A percentile compares a stretch with the other conserved stretches of the same genome.
These are phyloP conservation scores for Huntiella moniliformis DNA, from an alignment of 2,329 filamentous ascomycete species.

Conservation along the genomic window DNA sequence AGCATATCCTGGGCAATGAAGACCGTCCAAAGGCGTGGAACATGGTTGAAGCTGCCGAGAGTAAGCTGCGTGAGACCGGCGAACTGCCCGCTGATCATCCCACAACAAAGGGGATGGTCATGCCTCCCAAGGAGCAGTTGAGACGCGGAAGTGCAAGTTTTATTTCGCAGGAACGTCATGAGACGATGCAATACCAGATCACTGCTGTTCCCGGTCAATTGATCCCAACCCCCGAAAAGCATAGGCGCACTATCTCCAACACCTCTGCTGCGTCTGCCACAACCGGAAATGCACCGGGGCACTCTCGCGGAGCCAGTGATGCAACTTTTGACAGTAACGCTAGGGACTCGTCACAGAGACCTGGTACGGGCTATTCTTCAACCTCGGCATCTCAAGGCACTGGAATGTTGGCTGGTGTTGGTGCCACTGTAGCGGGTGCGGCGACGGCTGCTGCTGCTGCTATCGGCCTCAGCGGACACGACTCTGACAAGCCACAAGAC, in stretches of 20 bases:
- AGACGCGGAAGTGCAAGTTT: slow-evolving; percentile 5
- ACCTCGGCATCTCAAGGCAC: background rate
- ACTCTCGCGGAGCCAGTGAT: background rate
- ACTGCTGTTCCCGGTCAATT: slow-evolving; percentile 8
- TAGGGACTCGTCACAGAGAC: background rate
- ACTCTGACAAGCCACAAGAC: background rate
- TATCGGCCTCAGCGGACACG: slow-evolving; percentile 4
- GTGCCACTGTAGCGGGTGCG: slow-evolving; percentile 11
- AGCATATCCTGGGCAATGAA: slow-evolving; percentile 5
- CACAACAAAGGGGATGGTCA: background rate
- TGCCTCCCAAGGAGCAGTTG: background rate
- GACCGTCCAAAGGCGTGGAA: slow-evolving; percentile 18
- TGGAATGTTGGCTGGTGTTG: slow-evolving; percentile 7
- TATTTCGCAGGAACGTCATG: slow-evolving; percentile 5
- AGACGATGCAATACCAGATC: slow-evolving; percentile 4
- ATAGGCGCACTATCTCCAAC: slow-evolving; percentile 4
- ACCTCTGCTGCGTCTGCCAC: background rate
- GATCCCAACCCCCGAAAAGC: slow-evolving; percentile 6
- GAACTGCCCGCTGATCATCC: slow-evolving; percentile 6
- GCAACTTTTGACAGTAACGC: background rate
- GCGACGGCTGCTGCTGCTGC: slow-evolving; percentile 9
- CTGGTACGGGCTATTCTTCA: background rate
- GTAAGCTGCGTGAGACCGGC: slow-evolving; percentile 30
- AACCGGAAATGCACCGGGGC: background rate
- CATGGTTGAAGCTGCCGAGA: slow-evolving; percentile 30